Evolutionary conservation across 345 rosid genomes (phyloP).

Genomic region (Rhizophora apiculata): DNA sequence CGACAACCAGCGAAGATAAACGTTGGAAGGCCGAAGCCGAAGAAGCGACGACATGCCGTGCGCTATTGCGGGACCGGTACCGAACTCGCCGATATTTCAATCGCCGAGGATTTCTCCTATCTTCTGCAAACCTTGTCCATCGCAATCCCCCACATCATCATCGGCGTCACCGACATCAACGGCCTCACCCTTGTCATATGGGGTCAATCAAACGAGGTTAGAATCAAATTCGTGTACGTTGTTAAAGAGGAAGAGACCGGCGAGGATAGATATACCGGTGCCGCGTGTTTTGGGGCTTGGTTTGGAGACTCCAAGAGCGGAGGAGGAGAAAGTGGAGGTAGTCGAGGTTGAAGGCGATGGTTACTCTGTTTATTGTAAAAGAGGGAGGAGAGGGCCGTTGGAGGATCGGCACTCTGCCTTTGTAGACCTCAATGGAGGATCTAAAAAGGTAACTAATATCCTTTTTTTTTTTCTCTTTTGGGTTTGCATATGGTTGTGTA

Average conservation of each 20-base stretch:
- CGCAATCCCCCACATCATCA: constrained; percentile 12
- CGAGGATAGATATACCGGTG: constrained; percentile 32
- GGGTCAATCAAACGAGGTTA: not conserved
- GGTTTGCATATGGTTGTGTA: too few relatives aligned
- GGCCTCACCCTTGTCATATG: constrained; percentile 6
- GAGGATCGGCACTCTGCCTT: constrained; percentile 47
- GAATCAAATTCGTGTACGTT: constrained; percentile 9
- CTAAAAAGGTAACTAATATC: constrained; percentile 27
- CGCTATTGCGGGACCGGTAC: constrained; percentile 19
- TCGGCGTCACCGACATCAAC: constrained; percentile 1
- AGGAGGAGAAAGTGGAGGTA: constrained; percentile 21
- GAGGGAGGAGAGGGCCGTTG: constrained; percentile 42
- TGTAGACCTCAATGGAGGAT: constrained; percentile 23
- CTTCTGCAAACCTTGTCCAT: constrained; percentile 19
- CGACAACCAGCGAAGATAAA: not conserved
- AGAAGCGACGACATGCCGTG: constrained; percentile 21
- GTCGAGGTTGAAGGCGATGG: constrained; percentile 35
- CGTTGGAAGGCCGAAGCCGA: not conserved
- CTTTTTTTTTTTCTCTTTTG: not conserved
- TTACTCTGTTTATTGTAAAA: constrained; percentile 44
- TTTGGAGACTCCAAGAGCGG: constrained; percentile 13
- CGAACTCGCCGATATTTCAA: constrained; percentile 39
- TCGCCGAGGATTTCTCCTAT: constrained; percentile 26
- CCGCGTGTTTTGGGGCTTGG: constrained; percentile 10
- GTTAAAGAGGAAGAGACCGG: constrained; percentile 46